phyloP scores from a whole-genome alignment of 768 basidiomycete species.

The Sistotremastrum niveocremeum region DNA sequence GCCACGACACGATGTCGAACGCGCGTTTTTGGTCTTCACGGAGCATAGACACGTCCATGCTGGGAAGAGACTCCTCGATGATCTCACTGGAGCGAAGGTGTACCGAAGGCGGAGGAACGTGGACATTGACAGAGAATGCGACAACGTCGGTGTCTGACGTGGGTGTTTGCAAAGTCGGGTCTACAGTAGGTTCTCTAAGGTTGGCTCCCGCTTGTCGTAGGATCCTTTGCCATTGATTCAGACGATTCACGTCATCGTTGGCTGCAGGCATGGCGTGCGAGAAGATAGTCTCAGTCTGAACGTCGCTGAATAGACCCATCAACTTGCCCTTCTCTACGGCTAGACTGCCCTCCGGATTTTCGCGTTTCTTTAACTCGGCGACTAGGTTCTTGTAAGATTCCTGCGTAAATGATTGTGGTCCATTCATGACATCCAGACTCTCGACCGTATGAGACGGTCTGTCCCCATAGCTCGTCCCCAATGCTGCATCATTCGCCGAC shows the following conservation, averaged over 20 bases:
- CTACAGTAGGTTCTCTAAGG: no score
- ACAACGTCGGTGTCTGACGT: not conserved
- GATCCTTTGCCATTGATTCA: not conserved
- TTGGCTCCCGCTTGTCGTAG: no score
- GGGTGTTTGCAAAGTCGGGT: not conserved
- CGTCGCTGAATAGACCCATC: no score
- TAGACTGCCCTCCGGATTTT: no score
- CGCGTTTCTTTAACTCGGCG: not conserved
- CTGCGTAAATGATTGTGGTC: not conserved
- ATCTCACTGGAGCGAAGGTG: not conserved
- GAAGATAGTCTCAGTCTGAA: no score
- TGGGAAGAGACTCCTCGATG: not conserved
- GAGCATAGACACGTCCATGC: slow-evolving; percentile 6
- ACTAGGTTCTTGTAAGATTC: not conserved
- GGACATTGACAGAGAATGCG: not conserved
- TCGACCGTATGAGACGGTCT: not conserved
- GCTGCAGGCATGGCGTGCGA: no score
- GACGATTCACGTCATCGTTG: no score
- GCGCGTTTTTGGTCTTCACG: slow-evolving; percentile 24
- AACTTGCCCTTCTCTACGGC: no score
- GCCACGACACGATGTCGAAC: slow-evolving; percentile 22
- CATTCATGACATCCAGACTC: no score
- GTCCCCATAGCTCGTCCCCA: not conserved
- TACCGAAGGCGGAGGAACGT: not conserved
- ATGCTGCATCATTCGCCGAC: not conserved